Evolutionary conservation across 2,329 filamentous ascomycete species (phyloP).

Genomic region (Sphaerostilbella broomeana): DNA sequence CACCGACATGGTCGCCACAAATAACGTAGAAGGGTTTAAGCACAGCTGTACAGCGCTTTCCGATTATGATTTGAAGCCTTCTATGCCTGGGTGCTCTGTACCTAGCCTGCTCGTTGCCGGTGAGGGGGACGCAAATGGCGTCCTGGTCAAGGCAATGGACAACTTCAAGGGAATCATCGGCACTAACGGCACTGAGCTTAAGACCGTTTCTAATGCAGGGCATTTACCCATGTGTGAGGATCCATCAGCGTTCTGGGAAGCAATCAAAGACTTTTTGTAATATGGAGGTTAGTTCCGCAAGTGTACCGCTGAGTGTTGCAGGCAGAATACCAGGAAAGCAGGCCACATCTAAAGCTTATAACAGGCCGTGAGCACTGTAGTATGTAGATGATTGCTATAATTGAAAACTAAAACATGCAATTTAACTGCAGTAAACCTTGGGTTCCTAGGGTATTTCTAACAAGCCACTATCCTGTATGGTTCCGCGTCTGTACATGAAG

Average conservation of each 20-base stretch:
- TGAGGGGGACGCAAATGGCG: slow-evolving; percentile 61
- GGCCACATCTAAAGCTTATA: no score
- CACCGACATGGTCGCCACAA: slow-evolving; percentile 60
- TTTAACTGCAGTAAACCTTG: background rate
- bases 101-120: slow-evolving; percentile 67
- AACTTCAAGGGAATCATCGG: slow-evolving; percentile 59
- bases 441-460: slow-evolving; percentile 9
- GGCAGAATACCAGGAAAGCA: no score
- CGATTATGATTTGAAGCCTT: slow-evolving; percentile 58
- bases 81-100: slow-evolving; percentile 47
- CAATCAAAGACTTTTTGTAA: slow-evolving; percentile 53
- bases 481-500: background rate
- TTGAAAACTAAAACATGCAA: background rate
- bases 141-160: slow-evolving; percentile 73
- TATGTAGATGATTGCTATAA: no score
- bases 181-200: slow-evolving; percentile 48
- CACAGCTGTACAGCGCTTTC: slow-evolving; percentile 64
- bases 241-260: slow-evolving; percentile 59
- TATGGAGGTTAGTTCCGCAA: no score
- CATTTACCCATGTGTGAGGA: slow-evolving; percentile 82
- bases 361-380: no score
- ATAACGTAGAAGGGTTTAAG: slow-evolving; percentile 63
- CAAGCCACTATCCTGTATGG: no score
- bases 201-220: slow-evolving; percentile 61
- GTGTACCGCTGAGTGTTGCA: no score